Percentiles rank a stretch among this genome's conserved stretches.
phyloP scores from a whole-genome alignment of 352 stramenopile genomes.

The Pseudoperonospora humuli region DNA sequence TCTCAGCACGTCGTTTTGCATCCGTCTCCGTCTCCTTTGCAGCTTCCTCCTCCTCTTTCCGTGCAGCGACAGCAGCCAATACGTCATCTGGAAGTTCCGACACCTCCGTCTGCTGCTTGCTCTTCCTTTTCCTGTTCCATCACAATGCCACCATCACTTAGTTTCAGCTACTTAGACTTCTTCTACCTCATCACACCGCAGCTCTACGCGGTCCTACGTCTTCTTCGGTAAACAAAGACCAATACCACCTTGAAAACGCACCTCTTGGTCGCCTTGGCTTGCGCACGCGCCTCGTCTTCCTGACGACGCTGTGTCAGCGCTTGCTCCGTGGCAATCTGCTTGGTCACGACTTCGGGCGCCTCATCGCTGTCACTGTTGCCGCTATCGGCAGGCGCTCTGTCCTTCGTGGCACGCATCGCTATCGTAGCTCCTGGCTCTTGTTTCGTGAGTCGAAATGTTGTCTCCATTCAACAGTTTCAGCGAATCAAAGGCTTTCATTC shows the following conservation, averaged over 20 bases:
- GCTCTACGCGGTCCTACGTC: neutral
- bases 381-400: constrained; percentile 14
- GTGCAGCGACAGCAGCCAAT: constrained; percentile 53
- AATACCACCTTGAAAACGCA: constrained; percentile 7
- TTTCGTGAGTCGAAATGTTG: neutral
- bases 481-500: constrained; percentile 13
- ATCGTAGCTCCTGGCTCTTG: constrained; percentile 12
- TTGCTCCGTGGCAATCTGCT: constrained; percentile 53
- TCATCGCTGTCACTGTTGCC: constrained; percentile 60
- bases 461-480: constrained; percentile 27
- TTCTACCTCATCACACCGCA: constrained; percentile 4
- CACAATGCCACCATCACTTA: constrained; percentile 5
- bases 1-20: constrained; percentile 19
- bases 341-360: constrained; percentile 70
- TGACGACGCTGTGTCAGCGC: constrained; percentile 38
- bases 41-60: constrained; percentile 50
- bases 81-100: constrained; percentile 56
- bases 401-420: constrained; percentile 19
- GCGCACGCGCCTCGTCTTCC: constrained; percentile 39
- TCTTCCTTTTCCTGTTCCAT: constrained; percentile 45
- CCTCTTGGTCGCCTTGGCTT: constrained; percentile 41
- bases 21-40: constrained; percentile 33
- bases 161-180: neutral
- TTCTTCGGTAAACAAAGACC: neutral
- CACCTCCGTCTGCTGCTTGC: constrained; percentile 22